Evolutionary conservation across 2,329 filamentous ascomycete species (phyloP).

Genomic region (Scedosporium apiospermum): DNA sequence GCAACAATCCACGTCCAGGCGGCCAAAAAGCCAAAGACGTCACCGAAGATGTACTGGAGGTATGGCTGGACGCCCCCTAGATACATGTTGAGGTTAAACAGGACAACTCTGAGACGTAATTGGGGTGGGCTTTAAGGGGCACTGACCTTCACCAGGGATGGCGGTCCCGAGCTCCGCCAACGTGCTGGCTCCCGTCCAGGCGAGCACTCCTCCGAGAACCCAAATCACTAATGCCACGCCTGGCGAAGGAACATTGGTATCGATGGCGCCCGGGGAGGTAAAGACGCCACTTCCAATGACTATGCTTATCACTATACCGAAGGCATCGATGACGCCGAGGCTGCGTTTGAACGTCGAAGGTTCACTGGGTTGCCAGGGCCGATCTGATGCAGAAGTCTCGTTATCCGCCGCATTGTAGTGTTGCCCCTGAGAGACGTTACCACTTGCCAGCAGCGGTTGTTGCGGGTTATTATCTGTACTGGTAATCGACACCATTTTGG

Average conservation of each 20-base stretch:
- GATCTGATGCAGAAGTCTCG: background rate
- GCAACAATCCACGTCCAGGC: conserved; percentile 58
- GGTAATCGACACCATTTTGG: no score
- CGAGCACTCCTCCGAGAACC: conserved; percentile 51
- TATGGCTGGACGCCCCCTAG: conserved; percentile 52
- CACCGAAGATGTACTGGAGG: conserved; percentile 50
- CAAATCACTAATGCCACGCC: conserved; percentile 49
- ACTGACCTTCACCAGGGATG: conserved; percentile 47
- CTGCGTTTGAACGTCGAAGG: conserved; percentile 28
- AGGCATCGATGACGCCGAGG: conserved; percentile 38
- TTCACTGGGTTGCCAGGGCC: background rate
- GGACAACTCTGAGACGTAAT: background rate
- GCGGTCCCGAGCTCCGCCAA: conserved; percentile 55
- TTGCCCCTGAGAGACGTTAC: background rate
- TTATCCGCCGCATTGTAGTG: background rate
- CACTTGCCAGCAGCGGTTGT: background rate
- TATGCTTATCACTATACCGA: conserved; percentile 52
- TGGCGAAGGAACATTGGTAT: conserved; percentile 53
- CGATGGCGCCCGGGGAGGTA: conserved; percentile 53
- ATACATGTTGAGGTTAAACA: background rate
- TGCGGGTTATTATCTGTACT: background rate
- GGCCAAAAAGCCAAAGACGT: conserved; percentile 51
- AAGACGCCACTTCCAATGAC: conserved; percentile 58
- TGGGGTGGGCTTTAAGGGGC: no score
- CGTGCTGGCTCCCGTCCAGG: conserved; percentile 54